These are phyloP conservation scores for Thalassiosira livingstoniorum DNA, from an alignment of 352 stramenopile genomes.

Conservation along the genomic window DNA sequence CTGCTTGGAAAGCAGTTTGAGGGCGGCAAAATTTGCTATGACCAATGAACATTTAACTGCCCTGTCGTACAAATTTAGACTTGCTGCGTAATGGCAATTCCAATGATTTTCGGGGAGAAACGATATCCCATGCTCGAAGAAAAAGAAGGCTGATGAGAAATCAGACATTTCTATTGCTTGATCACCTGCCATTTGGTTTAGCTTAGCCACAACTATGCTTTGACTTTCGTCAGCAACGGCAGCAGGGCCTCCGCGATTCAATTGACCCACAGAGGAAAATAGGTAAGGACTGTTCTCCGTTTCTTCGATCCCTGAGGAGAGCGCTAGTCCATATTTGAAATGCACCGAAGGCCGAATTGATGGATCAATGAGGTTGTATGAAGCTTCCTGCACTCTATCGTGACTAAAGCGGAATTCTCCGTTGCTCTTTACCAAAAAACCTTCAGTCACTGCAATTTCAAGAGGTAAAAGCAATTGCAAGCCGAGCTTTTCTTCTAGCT, in stretches of 20 bases:
- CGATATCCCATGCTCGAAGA: constrained; percentile 22
- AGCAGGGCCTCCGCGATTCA: constrained; percentile 24
- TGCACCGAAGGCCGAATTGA: not conserved
- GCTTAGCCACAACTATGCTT: constrained; percentile 9
- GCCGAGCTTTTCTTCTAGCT: constrained; percentile 3
- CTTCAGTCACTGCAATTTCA: not conserved
- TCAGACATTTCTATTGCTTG: not conserved
- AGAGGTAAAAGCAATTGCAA: not conserved
- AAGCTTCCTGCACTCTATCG: constrained; percentile 24
- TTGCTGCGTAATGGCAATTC: constrained; percentile 9
- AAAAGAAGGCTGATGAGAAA: not conserved
- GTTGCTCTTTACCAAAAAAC: not conserved
- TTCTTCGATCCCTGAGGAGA: not conserved
- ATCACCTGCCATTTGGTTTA: constrained; percentile 5
- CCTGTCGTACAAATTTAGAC: constrained; percentile 11
- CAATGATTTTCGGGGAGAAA: constrained; percentile 26
- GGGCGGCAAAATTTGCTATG: not conserved
- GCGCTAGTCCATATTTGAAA: not conserved
- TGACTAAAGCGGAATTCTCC: not conserved
- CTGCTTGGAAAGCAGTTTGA: not conserved
- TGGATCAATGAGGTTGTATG: constrained; percentile 23
- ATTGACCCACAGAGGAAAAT: constrained; percentile 24
- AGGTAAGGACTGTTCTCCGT: constrained; percentile 13
- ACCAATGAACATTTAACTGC: not conserved
- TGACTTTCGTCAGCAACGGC: constrained; percentile 13